These are phyloP conservation scores for Ceratobasidium sp. DNA, from an alignment of 1,284 basidiomycete species.

Conservation along the genomic window DNA sequence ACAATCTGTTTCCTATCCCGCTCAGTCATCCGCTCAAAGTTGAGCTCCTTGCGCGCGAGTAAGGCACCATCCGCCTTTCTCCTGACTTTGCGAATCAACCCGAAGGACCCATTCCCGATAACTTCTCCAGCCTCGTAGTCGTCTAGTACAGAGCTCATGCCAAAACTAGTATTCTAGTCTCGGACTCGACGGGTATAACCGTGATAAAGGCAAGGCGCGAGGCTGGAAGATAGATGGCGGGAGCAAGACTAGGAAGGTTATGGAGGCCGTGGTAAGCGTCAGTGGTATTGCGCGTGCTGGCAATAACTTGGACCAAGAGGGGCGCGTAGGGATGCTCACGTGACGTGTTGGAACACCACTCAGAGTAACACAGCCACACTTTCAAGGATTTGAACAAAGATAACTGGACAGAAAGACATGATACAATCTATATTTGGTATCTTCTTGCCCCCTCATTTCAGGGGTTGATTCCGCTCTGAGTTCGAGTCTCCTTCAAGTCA, in stretches of 20 bases:
- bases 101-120: slow-evolving; percentile 97
- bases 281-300: neutral
- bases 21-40: slow-evolving; percentile 94
- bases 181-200: neutral
- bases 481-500: slow-evolving; percentile 41
- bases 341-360: slow-evolving; percentile 27
- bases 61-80: slow-evolving; percentile 88
- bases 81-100: slow-evolving; percentile 92
- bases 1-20: slow-evolving; percentile 94
- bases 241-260: neutral
- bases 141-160: slow-evolving; percentile 61
- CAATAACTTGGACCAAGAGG: slow-evolving; percentile 12
- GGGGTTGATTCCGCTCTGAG: slow-evolving; percentile 25
- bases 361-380: neutral
- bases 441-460: slow-evolving; percentile 23
- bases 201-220: neutral
- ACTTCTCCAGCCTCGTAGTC: slow-evolving; percentile 89
- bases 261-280: neutral
- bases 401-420: neutral
- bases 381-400: too few species aligned
- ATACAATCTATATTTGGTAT: slow-evolving; percentile 37
- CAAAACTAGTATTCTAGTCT: neutral
- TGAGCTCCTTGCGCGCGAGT: slow-evolving; percentile 93
- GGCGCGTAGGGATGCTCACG: slow-evolving; percentile 21
- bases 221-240: neutral